Evolutionary conservation across 768 basidiomycete species (phyloP), one percentile per base, ranked within the genome.

Genomic region (Infundibulicybe gibba): DNA sequence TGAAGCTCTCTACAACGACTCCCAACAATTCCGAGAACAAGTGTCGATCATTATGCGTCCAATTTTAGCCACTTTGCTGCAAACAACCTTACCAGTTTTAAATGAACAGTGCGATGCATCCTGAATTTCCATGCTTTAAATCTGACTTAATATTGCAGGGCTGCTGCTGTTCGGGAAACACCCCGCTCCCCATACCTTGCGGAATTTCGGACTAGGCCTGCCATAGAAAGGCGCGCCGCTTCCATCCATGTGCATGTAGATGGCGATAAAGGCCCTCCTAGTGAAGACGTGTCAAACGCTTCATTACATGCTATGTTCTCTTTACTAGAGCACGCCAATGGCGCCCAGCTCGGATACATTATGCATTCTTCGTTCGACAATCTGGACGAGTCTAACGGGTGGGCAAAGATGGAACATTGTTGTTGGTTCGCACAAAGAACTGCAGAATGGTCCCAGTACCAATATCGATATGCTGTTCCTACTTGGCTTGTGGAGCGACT

Each of bases 391-490:
- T 65, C 74, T 6, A 61, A 72, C 20, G 76, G 77, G 16, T 97
- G 94, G 94, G 57, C 55, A 14, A 79, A 81, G 50, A 54, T 76
- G 0, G 78, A 81, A 6, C 83, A 91, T 55, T 94, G 85, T 58
- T 78, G 82, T 46, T 97, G 93, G 93, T 73, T 91, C 48, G 80
- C 85, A 11, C 78, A 82, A 48, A 84, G 79, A 57, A 74, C 80
- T 5, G 82, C 83, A n/a, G 85, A 90, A 56, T 94, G 90, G 88
- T 79, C 89, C 5, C 90, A 89, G 59, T 91, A 94, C 53, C 94
- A 94, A 61, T 94, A 94, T 64, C 87, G 94, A 19, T 95, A 90
- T 57, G 87, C 86, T 19, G 80, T 97, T 6, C 90, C 94, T 2
- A 89, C 90, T 1, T 80, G 84, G 60, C 69, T 95, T 3, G 82